These are phyloP conservation scores for Kwoniella dejecticola DNA, from an alignment of 768 basidiomycete species.

Conservation along the genomic window DNA sequence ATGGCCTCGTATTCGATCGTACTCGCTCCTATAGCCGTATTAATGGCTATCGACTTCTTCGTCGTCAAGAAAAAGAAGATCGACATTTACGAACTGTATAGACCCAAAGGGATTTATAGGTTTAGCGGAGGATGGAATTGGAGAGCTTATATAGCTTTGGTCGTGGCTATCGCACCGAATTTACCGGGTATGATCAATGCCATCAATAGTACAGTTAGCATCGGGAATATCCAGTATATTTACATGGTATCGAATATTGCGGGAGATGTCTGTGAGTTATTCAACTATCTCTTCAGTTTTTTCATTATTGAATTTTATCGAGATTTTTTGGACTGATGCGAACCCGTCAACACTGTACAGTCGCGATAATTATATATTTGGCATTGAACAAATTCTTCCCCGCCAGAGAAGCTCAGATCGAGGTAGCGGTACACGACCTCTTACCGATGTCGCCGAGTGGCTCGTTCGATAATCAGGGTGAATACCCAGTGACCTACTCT, in stretches of 20 bases:
- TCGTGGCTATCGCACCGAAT: constrained; percentile 46
- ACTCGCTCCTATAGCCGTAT: constrained; percentile 45
- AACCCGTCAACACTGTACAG: too few relatives aligned
- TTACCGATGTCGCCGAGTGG: not conserved
- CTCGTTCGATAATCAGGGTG: constrained; percentile 10
- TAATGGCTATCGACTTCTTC: constrained; percentile 44
- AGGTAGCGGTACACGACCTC: constrained; percentile 37
- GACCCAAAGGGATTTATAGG: constrained; percentile 41
- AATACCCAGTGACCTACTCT: constrained; percentile 4
- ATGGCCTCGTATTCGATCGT: constrained; percentile 47
- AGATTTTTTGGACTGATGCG: too few relatives aligned
- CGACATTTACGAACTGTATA: constrained; percentile 44
- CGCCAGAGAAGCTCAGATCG: constrained; percentile 29
- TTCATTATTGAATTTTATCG: too few relatives aligned
- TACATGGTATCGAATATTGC: constrained; percentile 38
- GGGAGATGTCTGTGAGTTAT: constrained; percentile 36
- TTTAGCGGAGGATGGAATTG: constrained; percentile 49
- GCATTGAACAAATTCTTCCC: constrained; percentile 35
- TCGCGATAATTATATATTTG: constrained; percentile 35
- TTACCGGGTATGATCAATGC: constrained; percentile 49
- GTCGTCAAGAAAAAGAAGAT: constrained; percentile 32
- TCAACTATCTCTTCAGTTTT: too few relatives aligned
- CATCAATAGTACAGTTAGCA: constrained; percentile 30
- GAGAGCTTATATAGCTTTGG: constrained; percentile 42
- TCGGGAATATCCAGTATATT: constrained; percentile 30